Percentiles rank a stretch among this genome's conserved stretches.
phyloP scores from a whole-genome alignment of 176 grass and related monocot species.

The Musa acuminata region DNA sequence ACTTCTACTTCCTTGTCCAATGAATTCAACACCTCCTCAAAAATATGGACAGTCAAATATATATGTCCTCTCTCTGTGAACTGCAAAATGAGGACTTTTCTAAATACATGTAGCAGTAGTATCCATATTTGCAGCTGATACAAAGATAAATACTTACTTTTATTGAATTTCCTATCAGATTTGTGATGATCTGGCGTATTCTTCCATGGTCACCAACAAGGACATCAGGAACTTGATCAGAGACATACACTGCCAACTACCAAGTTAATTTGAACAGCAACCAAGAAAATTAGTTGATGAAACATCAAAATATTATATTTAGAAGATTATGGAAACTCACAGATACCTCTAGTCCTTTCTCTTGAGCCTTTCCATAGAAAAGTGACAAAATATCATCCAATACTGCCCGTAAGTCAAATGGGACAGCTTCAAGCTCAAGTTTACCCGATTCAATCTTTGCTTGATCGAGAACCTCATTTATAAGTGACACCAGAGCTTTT shows the following conservation, averaged over 20 bases:
- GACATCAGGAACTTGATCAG: constrained; percentile 77
- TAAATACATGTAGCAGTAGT: constrained; percentile 16
- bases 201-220: constrained; percentile 79
- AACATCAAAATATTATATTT: not conserved
- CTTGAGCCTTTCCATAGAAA: constrained; percentile 91
- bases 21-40: constrained; percentile 51
- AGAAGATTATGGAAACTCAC: not conserved
- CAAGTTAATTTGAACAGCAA: constrained; percentile 7
- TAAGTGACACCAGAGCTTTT: constrained; percentile 89
- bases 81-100: constrained; percentile 36
- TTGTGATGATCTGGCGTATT: constrained; percentile 96
- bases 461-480: constrained; percentile 97
- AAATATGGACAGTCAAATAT: constrained; percentile 85
- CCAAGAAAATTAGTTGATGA: constrained; percentile 11
- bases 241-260: constrained; percentile 86
- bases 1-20: constrained; percentile 45
- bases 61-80: constrained; percentile 94
- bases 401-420: constrained; percentile 69
- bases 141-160: constrained; percentile 51
- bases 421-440: constrained; percentile 79
- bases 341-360: constrained; percentile 91
- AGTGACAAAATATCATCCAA: constrained; percentile 93
- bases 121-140: constrained; percentile 14
- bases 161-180: constrained; percentile 95
- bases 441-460: constrained; percentile 98